Percentiles rank a stretch among this genome's conserved stretches.
These are phyloP conservation scores for Mortierella sp. DNA, from an alignment of 371 early-diverging fungal genomes.

Conservation along the genomic window DNA sequence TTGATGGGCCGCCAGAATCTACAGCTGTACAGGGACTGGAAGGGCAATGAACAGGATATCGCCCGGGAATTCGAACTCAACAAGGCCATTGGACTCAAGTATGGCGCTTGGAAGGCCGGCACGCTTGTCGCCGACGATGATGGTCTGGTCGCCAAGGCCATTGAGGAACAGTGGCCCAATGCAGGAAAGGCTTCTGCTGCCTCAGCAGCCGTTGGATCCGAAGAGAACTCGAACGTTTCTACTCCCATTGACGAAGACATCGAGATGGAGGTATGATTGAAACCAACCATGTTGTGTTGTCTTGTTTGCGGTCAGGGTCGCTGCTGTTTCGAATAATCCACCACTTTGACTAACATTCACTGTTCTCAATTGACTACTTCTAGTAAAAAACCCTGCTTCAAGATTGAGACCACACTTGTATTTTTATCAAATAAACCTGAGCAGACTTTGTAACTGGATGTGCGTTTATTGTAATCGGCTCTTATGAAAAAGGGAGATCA, in stretches of 20 bases:
- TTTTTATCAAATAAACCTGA: conserved; percentile 3
- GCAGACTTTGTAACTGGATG: neutral
- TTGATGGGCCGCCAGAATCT: conserved; percentile 91
- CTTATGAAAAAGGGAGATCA: neutral
- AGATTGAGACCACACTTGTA: neutral
- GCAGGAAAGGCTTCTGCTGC: conserved; percentile 22
- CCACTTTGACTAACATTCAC: neutral
- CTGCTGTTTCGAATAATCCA: neutral
- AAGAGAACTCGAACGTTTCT: conserved; percentile 30
- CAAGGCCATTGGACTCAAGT: conserved; percentile 83
- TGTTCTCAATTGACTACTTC: neutral
- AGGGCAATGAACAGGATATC: conserved; percentile 80
- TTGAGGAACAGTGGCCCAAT: conserved; percentile 58
- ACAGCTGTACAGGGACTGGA: conserved; percentile 90
- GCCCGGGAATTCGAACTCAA: conserved; percentile 82
- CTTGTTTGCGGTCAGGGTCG: neutral
- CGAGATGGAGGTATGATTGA: conserved; percentile 59
- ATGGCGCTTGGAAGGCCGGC: conserved; percentile 86
- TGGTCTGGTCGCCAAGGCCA: conserved; percentile 76
- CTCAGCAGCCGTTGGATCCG: conserved; percentile 4
- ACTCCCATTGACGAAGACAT: conserved; percentile 51
- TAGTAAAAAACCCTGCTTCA: neutral
- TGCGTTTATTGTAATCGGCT: neutral
- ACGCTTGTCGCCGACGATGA: conserved; percentile 89
- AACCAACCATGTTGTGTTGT: neutral